Evolutionary conservation across 2,329 filamentous ascomycete species (phyloP).

Genomic region (Fusarium tanahbumbuense): DNA sequence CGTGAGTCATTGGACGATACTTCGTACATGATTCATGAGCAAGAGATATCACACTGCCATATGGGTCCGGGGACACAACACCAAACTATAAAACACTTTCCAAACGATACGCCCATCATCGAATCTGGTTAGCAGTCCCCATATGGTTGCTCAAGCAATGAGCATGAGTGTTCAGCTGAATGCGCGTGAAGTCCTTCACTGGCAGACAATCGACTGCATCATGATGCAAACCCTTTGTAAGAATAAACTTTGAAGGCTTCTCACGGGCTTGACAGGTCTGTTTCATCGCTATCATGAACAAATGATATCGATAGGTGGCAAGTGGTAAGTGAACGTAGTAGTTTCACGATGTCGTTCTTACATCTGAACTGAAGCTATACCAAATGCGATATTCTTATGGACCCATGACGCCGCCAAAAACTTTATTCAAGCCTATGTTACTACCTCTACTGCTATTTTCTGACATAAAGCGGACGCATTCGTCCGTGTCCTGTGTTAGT

Average conservation of each 20-base stretch:
- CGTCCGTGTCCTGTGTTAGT: not conserved
- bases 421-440: not conserved
- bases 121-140: not conserved
- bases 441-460: not conserved
- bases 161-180: not conserved
- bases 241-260: not conserved
- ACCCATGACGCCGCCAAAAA: not conserved
- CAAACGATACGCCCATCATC: not conserved
- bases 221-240: not conserved
- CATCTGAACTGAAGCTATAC: not conserved
- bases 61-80: not conserved
- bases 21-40: constrained; percentile 13
- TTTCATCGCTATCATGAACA: not conserved
- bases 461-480: not conserved
- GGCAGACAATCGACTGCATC: not conserved
- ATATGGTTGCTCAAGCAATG: not conserved
- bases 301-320: not conserved
- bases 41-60: constrained; percentile 15
- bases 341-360: not conserved
- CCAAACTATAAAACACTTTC: not conserved
- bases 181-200: not conserved
- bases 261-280: not conserved
- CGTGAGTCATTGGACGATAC: not conserved
- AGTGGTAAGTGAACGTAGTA: not conserved
- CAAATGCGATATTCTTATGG: not conserved